Evolutionary conservation across 2,329 filamentous ascomycete genomes (phyloP), one percentile per base, ranked within the genome.

Genomic region (Monosporascus sp.): DNA sequence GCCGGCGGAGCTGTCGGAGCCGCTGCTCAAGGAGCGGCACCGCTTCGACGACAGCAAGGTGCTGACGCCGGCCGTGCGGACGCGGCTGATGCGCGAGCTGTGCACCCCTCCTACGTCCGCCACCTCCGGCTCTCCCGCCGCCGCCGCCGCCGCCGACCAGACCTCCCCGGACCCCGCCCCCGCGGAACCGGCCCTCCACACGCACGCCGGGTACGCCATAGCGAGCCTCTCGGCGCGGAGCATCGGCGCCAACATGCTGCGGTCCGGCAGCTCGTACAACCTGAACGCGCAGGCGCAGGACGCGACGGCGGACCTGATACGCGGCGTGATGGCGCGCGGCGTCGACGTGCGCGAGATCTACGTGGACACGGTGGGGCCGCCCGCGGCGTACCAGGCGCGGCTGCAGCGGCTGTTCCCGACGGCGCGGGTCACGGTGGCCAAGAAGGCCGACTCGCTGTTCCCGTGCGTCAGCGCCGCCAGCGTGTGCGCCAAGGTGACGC

Each of bases 31-130:
- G 50, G 73, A 82, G 37, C 83, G 85, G 4, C 87, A 96, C 75
- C 88, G 87, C 75, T 97, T 97, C 73, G 88, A 97, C 77, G 93
- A 97, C 77, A 95, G 89, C 69, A 97, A 97, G 74, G 89, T 91
- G 5, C 83, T 97, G 39, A 95, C 88, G 0, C 83, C 92, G 0
- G 75, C 78, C n/a, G 83, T 93, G 38, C 90, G 93, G 59, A 86
- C 88, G 15, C 72, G 78, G 8, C 81, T 97, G 14, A 81, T 87
- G 79, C 69, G 74, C 41, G 78, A 79, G 3, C 81, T 97, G 46
- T 96, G 90, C 76, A 87, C 83, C 0, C 69, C 80, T 0, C 75
- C n/a, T n/a, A n/a, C 69, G 24, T 68, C 73, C 7, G 74, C 78
- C 61, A 77, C 83, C 1, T 64, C 76, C 65, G 54, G 56, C 11